Evolutionary conservation across 2,329 filamentous ascomycete genomes (phyloP).

Genomic region (Zasmidium citrigriseum): DNA sequence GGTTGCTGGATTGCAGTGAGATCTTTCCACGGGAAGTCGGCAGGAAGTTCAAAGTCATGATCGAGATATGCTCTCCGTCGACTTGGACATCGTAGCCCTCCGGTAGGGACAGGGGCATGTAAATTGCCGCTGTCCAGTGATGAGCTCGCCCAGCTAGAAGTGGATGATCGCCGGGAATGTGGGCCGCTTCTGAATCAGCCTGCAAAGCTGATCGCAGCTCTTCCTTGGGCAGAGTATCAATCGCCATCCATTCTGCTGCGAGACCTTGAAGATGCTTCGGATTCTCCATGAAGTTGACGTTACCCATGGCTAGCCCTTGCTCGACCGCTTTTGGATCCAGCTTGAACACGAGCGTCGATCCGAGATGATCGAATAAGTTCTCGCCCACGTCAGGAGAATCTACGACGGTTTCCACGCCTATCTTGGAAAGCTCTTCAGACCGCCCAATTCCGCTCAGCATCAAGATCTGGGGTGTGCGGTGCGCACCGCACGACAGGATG

Average conservation of each 20-base stretch:
- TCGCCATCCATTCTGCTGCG: neutral
- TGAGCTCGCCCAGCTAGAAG: constrained; percentile 1
- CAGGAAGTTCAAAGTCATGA: neutral
- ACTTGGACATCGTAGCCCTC: neutral
- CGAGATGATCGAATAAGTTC: constrained; percentile 59
- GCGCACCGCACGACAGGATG: constrained; percentile 41
- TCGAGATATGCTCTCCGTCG: constrained; percentile 6
- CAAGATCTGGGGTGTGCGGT: constrained; percentile 51
- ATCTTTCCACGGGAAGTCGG: constrained; percentile 56
- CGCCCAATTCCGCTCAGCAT: constrained; percentile 61
- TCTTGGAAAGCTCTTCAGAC: constrained; percentile 52
- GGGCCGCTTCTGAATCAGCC: neutral
- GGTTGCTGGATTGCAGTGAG: constrained; percentile 59
- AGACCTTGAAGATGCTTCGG: neutral
- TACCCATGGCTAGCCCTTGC: neutral
- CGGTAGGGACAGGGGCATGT: constrained; percentile 1
- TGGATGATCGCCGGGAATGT: neutral
- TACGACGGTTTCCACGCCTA: constrained; percentile 56
- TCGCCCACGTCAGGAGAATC: constrained; percentile 62
- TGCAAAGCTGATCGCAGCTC: neutral
- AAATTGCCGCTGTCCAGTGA: neutral
- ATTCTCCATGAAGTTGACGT: constrained; percentile 1
- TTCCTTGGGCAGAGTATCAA: constrained; percentile 2
- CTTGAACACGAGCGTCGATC: neutral
- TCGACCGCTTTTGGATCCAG: neutral